Base-by-base conservation (phyloP, 805 yeast genomes). In the Peterozyma xylosa region DNA sequence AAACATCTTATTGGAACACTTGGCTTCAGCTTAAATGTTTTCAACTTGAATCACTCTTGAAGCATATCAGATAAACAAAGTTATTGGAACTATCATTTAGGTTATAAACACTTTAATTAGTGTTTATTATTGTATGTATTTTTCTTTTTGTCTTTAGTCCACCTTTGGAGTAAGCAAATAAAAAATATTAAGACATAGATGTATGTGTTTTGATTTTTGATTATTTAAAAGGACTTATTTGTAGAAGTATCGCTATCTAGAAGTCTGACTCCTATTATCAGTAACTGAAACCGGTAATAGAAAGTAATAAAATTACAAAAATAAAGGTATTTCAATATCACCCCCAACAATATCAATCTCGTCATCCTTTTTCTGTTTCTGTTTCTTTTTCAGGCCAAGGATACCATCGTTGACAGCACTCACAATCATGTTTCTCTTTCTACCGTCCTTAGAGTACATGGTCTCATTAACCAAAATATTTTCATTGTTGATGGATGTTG, bases 1-100 rank as follows among this genome's bases (percentile, higher is more conserved):
- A 79, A 77, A 81, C 79, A 84, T 87, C 75, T 82, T 93, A 71
- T 81, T 93, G 73, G 95, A 89, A 75, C 90, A 88, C 82, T 88
- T 91, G 76, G 82, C 95, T 64, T 86, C 39, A 39, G 41, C 39
- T 21, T 39, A 39, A 33, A 18, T 18, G n/a, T 13, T 10, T 17
- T 29, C 13, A 16, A 13, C 6, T 13, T 33, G 15, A 5, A 33
- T n/a, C 15, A 33, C 15, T 14, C 35, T 33, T 13, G 15, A 33
- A n/a, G 15, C 35, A 33, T 14, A 33, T n/a, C 35, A 33, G 15
- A n/a, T n/a, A 33, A n/a, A 33, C 15, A 14, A n/a, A 33, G 4
- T n/a, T 13, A 6, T 33, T 33, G 27, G 7, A 21, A 21, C 27
- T 21, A 21, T 21, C 27, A 21, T 21, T 21, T 21, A 21, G 7